A percentile compares a stretch with the other conserved stretches of the same genome.
These are phyloP conservation scores for Trichocladium antarcticum DNA, from an alignment of 495 filamentous ascomycete genomes.

Conservation along the genomic window DNA sequence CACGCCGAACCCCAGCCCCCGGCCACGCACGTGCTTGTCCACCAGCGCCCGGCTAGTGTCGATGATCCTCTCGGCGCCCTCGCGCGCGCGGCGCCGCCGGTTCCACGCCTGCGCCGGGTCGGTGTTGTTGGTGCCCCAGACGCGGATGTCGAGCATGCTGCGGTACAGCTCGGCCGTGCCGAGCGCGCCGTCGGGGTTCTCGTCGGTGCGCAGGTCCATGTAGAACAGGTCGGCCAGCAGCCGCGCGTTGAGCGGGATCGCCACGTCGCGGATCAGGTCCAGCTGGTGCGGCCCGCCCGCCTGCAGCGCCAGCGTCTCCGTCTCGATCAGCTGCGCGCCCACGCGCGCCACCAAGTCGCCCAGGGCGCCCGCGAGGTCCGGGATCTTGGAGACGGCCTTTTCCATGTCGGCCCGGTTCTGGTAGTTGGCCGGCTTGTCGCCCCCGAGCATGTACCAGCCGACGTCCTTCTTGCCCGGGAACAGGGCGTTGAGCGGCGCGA, in stretches of 20 bases:
- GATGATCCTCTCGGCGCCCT: slow-evolving; percentile 18
- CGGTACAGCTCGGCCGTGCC: slow-evolving; percentile 49
- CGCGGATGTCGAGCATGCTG: slow-evolving; percentile 48
- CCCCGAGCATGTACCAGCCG: no score
- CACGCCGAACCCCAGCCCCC: slow-evolving; percentile 1
- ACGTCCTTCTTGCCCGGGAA: no score
- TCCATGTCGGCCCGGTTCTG: no score
- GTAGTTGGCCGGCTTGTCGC: no score
- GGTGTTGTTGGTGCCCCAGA: slow-evolving; percentile 53
- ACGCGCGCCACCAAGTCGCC: no score
- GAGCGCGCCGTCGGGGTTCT: slow-evolving; percentile 47
- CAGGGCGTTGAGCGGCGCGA: no score
- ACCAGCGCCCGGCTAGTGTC: slow-evolving; percentile 22
- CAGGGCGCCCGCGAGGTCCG: no score
- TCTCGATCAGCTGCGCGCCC: slow-evolving; percentile 49
- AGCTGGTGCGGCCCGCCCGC: slow-evolving; percentile 50
- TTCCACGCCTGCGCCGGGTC: slow-evolving; percentile 55
- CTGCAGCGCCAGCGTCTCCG: slow-evolving; percentile 41
- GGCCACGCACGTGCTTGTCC: slow-evolving; percentile 13
- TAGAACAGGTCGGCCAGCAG: slow-evolving; percentile 44
- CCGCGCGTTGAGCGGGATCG: slow-evolving; percentile 34
- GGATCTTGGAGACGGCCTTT: no score
- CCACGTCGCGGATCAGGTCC: slow-evolving; percentile 61
- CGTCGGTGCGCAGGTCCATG: slow-evolving; percentile 50
- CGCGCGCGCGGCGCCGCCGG: slow-evolving; percentile 43